Percentiles rank a stretch among this genome's conserved stretches.
Evolutionary conservation across 2,329 filamentous ascomycete genomes (phyloP).

Genomic region (Scytalidium lignicola): DNA sequence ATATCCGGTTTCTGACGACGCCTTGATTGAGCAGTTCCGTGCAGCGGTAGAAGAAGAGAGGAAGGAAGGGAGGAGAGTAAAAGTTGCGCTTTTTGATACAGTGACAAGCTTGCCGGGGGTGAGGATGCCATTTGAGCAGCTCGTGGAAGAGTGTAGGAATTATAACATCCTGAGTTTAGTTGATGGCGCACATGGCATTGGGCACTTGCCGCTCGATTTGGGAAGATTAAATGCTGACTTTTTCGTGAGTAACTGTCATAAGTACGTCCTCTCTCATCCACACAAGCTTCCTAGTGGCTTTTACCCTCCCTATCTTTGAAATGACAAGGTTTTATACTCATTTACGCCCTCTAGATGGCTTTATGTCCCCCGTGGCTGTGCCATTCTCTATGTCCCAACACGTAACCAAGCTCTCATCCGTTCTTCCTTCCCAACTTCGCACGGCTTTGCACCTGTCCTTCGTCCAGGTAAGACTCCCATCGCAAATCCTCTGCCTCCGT

Average conservation of each 20-base stretch:
- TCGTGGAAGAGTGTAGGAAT: slow-evolving; percentile 60
- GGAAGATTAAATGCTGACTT: slow-evolving; percentile 69
- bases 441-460: slow-evolving; percentile 58
- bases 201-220: slow-evolving; percentile 71
- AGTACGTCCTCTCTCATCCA: slow-evolving; percentile 36
- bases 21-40: slow-evolving; percentile 57
- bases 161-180: slow-evolving; percentile 61
- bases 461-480: slow-evolving; percentile 6
- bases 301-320: no score
- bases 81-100: slow-evolving; percentile 71
- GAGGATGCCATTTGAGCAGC: slow-evolving; percentile 68
- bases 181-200: slow-evolving; percentile 81
- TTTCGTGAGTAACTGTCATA: slow-evolving; percentile 81
- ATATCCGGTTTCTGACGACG: slow-evolving; percentile 67
- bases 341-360: slow-evolving; percentile 58
- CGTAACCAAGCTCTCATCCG: slow-evolving; percentile 73
- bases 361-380: slow-evolving; percentile 73
- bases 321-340: no score
- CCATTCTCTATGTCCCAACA: slow-evolving; percentile 71
- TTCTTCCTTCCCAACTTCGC: slow-evolving; percentile 72
- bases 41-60: slow-evolving; percentile 46
- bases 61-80: slow-evolving; percentile 56
- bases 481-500: slow-evolving; percentile 34
- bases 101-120: slow-evolving; percentile 76
- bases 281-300: slow-evolving; percentile 16